Percentiles rank a stretch among this genome's conserved stretches.
Conservation (phyloP, 1,139 yeast species). For the Debaryomyces fabryi region DNA sequence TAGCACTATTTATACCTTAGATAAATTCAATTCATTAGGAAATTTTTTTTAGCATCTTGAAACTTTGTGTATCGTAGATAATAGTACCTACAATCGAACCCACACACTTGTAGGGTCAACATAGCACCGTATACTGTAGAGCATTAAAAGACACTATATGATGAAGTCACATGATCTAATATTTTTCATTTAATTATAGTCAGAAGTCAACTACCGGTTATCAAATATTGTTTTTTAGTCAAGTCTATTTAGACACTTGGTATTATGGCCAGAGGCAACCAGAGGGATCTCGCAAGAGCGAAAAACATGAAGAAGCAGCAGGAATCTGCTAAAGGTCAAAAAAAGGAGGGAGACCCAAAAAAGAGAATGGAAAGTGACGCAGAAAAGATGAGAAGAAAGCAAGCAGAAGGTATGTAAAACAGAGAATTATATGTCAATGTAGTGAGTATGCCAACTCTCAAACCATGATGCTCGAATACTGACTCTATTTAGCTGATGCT, state of each 20-base stretch:
- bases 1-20: slow-evolving; percentile 2
- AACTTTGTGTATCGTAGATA: not conserved
- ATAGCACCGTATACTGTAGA: not conserved
- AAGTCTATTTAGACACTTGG: slow-evolving; percentile 1
- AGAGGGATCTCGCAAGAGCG: slow-evolving; percentile 90
- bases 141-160: no score
- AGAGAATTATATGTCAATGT: not conserved
- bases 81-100: not conserved
- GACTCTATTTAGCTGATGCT: slow-evolving; percentile 53
- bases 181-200: not conserved
- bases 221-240: not conserved
- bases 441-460: not conserved
- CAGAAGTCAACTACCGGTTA: not conserved
- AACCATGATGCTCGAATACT: not conserved
- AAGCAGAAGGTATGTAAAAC: slow-evolving; percentile 66
- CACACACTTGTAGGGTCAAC: not conserved
- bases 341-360: slow-evolving; percentile 79
- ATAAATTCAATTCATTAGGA: not conserved
- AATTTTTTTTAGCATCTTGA: not conserved
- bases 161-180: not conserved
- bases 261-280: slow-evolving; percentile 92
- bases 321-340: slow-evolving; percentile 60
- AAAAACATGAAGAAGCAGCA: slow-evolving; percentile 81
- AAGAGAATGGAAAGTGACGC: slow-evolving; percentile 88
- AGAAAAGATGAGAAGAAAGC: slow-evolving; percentile 84